Base-by-base conservation (phyloP, 306 rosid genomes). In the Lathyrus oleraceus region DNA sequence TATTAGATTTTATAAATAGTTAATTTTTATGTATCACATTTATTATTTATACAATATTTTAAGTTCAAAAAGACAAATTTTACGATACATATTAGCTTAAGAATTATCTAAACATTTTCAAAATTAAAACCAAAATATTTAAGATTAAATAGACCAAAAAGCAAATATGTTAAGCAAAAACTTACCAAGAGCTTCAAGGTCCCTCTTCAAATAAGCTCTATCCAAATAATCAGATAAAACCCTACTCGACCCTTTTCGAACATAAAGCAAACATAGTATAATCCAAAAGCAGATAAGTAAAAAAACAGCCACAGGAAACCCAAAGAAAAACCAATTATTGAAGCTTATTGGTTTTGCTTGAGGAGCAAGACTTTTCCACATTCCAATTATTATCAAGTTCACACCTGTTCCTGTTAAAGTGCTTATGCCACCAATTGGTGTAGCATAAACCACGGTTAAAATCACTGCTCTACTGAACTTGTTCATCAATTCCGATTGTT, bases 331-430 rank as follows among this genome's bases (percentile, higher is more conserved):
- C 96, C 96, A 92, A 8, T 71, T 73, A 73, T 38, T 92, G 84
- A 92, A 92, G 79, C 86, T 84, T n/a, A 92, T 88, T 2, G 92
- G 93, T 8, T 85, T 79, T 4, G 71, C 93, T 1, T 73, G 78
- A 0, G 96, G 96, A 4, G 38, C 77, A 5, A 88, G 85, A 54
- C 89, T 87, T 82, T 81, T 90, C 96, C 96, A 92, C 96, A 90
- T 86, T 16, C 96, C 98, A 0, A 79, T 85, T 79, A 92, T 30
- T 65, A 92, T 89, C 11, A 92, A 72, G 27, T 92, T 92, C 63
- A 92, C 98, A 36, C 98, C 98, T 27, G 96, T 92, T 23, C 98
- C 98, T 0, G 98, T 92, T 4, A 92, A 82, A 2, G 98, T 92
- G 77, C 96, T 85, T 42, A 87, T 82, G 5, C 98, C 98, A 0